phyloP scores from a whole-genome alignment of 306 rosid species.

The Gynostemma pentaphyllum region DNA sequence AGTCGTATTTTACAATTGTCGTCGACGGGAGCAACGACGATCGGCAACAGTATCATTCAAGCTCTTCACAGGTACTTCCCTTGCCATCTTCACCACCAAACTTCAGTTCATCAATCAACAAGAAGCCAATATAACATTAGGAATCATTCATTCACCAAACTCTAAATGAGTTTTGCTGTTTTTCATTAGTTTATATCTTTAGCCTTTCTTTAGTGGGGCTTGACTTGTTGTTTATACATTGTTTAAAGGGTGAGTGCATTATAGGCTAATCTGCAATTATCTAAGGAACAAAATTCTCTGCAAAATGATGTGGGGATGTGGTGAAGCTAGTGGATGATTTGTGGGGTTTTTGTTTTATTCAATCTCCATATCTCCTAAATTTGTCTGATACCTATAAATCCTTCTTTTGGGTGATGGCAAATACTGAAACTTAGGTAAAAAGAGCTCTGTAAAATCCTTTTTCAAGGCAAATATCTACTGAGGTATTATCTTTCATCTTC shows the following conservation, averaged over 20 bases:
- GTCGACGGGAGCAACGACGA: constrained; percentile 54
- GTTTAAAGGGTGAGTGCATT: constrained; percentile 18
- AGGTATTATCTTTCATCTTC: background rate
- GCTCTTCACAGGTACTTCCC: constrained; percentile 68
- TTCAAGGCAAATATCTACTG: background rate
- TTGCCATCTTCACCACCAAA: constrained; percentile 50
- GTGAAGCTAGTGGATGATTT: constrained; percentile 18
- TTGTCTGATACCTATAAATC: constrained; percentile 25
- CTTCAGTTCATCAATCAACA: constrained; percentile 31
- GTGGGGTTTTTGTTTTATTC: constrained; percentile 29
- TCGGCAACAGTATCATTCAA: constrained; percentile 39
- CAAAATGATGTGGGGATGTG: constrained; percentile 27
- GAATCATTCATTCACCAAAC: constrained; percentile 15
- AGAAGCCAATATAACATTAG: constrained; percentile 28
- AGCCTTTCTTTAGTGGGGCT: constrained; percentile 26
- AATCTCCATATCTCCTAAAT: constrained; percentile 27
- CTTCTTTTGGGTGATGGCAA: constrained; percentile 24
- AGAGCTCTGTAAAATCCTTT: constrained; percentile 1
- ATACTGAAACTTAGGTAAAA: constrained; percentile 10
- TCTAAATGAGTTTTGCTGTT: constrained; percentile 13
- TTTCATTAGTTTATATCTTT: constrained; percentile 15
- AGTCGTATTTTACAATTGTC: constrained; percentile 45
- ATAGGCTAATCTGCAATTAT: constrained; percentile 24
- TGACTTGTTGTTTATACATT: constrained; percentile 16
- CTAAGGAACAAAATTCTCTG: constrained; percentile 25